A percentile compares a stretch with the other conserved stretches of the same genome.
Evolutionary conservation across 345 rosid genomes (phyloP).

Genomic region (Gossypium stocksii): DNA sequence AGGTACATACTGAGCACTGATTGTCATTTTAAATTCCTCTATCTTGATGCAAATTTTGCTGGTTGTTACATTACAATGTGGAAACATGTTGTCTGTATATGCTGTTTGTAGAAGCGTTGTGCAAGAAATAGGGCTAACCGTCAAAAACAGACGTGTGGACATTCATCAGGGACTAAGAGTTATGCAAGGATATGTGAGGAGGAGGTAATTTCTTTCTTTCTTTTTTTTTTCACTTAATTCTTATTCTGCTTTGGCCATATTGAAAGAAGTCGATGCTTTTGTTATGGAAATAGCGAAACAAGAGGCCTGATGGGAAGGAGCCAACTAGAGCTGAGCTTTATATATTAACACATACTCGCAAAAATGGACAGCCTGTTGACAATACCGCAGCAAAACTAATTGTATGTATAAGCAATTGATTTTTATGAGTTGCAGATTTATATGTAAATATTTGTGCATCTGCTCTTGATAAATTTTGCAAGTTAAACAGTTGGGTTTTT

Average conservation of each 20-base stretch:
- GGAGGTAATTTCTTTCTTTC: slow-evolving; percentile 26
- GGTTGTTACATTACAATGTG: background rate
- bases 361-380: slow-evolving; percentile 37
- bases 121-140: slow-evolving; percentile 35
- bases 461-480: background rate
- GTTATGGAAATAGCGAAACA: slow-evolving; percentile 22
- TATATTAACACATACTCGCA: slow-evolving; percentile 35
- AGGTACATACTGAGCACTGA: slow-evolving; percentile 19
- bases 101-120: slow-evolving; percentile 25
- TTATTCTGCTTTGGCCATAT: background rate
- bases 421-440: background rate
- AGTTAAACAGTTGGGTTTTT: background rate
- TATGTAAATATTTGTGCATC: background rate
- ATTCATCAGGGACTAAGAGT: slow-evolving; percentile 34
- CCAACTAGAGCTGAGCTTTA: slow-evolving; percentile 37
- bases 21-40: background rate
- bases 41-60: background rate
- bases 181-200: slow-evolving; percentile 38
- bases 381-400: slow-evolving; percentile 27
- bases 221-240: background rate
- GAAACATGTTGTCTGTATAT: background rate
- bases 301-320: slow-evolving; percentile 35
- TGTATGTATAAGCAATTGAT: slow-evolving; percentile 20
- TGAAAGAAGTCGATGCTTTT: slow-evolving; percentile 2
- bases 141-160: slow-evolving; percentile 17